Evolutionary conservation across 169 alveolate species (phyloP), one percentile per base, ranked within the genome.

Genomic region (Besnoitia besnoiti): DNA sequence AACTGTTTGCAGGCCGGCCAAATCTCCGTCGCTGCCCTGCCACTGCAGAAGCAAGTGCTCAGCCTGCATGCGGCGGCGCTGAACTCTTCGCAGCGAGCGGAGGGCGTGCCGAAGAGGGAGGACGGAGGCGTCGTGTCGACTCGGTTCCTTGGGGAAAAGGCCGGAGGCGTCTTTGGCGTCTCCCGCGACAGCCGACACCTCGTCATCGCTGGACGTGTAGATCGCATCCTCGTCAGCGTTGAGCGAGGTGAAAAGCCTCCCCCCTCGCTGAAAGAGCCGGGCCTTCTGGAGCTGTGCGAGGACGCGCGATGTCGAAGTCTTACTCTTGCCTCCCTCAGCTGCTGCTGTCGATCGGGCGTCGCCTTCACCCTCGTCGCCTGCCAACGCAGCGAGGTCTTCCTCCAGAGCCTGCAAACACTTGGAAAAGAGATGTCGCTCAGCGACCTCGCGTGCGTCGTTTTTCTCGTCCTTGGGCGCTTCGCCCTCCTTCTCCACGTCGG

Each of bases 101-200:
- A 77, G 87, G 16, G 87, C 87, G 30, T 37, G 61, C 14, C 87
- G 87, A 2, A 77, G 87, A n/a, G 87, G 87, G 3, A 77, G 87
- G 24, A 40, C 87, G 44, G 87, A 24, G 40, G 87, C 87, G 33
- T 19, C 59, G 50, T 39, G 21, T 24, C 87, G 87, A 10, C 24
- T 55, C 67, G 12, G 67, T n/a, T 55, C 67, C 27, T 55, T 55
- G 5, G 67, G 27, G 67, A 55, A n/a, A n/a, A 5, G 67, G 12
- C 67, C 24, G 67, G 3, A 3, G 67, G 67, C 67, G 67, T 55
- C 67, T 1, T 21, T 16, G 4, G 67, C 67, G 27, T 55, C 67
- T 0, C 33, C 30, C 33, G 67, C 7, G 27, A 21, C 67, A 37
- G 39, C 8, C 40, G 39, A 42, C 59, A 39, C 87, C 30, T 77